Evolutionary conservation across 1,284 basidiomycete genomes (phyloP).

Genomic region (Meripilus lineatus): DNA sequence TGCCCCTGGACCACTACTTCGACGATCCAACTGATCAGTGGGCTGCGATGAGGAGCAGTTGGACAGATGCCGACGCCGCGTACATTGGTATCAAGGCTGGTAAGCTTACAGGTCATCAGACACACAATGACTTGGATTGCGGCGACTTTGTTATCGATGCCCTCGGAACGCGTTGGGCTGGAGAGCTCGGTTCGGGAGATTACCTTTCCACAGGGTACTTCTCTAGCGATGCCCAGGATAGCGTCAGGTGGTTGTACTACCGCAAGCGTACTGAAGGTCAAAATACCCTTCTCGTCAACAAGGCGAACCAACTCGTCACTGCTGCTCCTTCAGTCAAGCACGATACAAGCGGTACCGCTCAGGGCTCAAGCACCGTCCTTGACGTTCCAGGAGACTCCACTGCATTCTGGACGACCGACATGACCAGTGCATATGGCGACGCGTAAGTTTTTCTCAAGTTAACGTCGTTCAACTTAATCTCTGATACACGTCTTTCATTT

Average conservation of each 20-base stretch:
- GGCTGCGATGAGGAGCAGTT: conserved; percentile 88
- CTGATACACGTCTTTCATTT: conserved; percentile 10
- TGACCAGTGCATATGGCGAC: conserved; percentile 76
- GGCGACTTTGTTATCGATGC: conserved; percentile 97
- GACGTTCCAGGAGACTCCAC: conserved; percentile 63
- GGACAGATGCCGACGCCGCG: conserved; percentile 84
- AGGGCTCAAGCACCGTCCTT: conserved; percentile 78
- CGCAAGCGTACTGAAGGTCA: conserved; percentile 96
- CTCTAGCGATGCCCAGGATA: conserved; percentile 58
- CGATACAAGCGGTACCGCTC: conserved; percentile 59
- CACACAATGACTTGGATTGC: conserved; percentile 89
- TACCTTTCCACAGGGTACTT: conserved; percentile 78
- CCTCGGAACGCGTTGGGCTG: conserved; percentile 92
- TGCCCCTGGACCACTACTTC: conserved; percentile 83
- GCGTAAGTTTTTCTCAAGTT: conserved; percentile 41
- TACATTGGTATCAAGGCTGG: conserved; percentile 91
- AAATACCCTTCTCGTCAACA: conserved; percentile 85
- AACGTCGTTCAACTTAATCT: conserved; percentile 5
- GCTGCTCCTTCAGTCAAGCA: conserved; percentile 62
- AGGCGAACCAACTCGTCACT: conserved; percentile 76
- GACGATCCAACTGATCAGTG: conserved; percentile 69
- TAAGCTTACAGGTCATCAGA: conserved; percentile 74
- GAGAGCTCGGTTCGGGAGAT: conserved; percentile 89
- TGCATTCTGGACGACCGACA: conserved; percentile 80
- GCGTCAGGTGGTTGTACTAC: conserved; percentile 86